Evolutionary conservation across 352 stramenopile genomes (phyloP).

Genomic region (Pythium apleroticum): DNA sequence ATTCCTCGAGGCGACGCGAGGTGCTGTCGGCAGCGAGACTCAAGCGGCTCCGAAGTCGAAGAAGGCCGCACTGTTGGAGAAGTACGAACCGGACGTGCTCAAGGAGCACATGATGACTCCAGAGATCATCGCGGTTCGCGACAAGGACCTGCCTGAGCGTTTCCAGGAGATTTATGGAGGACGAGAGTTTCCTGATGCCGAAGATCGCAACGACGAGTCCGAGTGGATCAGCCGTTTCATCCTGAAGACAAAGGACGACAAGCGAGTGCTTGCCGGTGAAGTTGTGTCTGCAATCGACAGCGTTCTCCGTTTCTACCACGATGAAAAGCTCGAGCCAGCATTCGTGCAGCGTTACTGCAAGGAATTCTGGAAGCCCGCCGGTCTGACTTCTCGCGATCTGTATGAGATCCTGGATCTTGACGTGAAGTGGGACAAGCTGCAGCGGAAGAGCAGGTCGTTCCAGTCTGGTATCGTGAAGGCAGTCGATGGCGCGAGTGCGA

Average conservation of each 20-base stretch:
- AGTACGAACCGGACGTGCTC: slow-evolving; percentile 85
- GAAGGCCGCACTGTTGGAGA: slow-evolving; percentile 83
- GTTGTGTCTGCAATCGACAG: slow-evolving; percentile 89
- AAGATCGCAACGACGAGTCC: slow-evolving; percentile 83
- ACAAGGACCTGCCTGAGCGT: slow-evolving; percentile 78
- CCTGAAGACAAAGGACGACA: slow-evolving; percentile 71
- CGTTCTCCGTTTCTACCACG: slow-evolving; percentile 87
- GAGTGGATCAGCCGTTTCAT: slow-evolving; percentile 90
- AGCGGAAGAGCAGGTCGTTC: slow-evolving; percentile 79
- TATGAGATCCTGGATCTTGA: slow-evolving; percentile 88
- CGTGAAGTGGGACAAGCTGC: slow-evolving; percentile 87
- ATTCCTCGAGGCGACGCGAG: slow-evolving; percentile 83
- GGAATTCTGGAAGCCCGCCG: slow-evolving; percentile 89
- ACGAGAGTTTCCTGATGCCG: slow-evolving; percentile 77
- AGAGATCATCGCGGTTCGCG: slow-evolving; percentile 74
- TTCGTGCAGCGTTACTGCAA: slow-evolving; percentile 92
- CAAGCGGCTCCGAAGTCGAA: slow-evolving; percentile 57
- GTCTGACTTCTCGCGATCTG: slow-evolving; percentile 73
- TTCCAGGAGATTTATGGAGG: slow-evolving; percentile 76
- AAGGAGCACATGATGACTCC: slow-evolving; percentile 90
- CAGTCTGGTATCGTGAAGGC: slow-evolving; percentile 62
- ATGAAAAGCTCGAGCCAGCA: slow-evolving; percentile 85
- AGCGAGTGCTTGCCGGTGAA: slow-evolving; percentile 55
- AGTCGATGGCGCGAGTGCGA: slow-evolving; percentile 65
- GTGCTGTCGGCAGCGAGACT: slow-evolving; percentile 28